Conservation (phyloP, 208 protist genomes). For the Vickermania ingenoplastis region DNA sequence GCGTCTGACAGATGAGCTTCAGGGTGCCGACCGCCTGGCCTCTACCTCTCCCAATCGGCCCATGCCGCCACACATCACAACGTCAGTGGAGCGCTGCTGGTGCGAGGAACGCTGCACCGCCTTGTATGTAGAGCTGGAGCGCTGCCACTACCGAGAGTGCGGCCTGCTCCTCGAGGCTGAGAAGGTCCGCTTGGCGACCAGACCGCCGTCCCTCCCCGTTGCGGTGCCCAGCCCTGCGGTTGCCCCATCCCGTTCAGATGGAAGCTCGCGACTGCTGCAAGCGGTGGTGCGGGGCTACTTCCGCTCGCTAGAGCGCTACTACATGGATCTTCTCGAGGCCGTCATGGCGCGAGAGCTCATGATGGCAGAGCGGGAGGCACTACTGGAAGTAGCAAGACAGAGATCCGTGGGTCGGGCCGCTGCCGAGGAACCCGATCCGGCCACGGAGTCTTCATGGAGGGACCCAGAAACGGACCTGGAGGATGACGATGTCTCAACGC, state of each 20-base stretch:
- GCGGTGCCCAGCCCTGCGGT: not conserved
- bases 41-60: not conserved
- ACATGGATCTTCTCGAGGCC: conserved; percentile 45
- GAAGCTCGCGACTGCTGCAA: not conserved
- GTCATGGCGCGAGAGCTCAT: conserved; percentile 32
- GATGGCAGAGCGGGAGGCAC: conserved; percentile 7
- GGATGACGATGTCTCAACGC: conserved; percentile 1
- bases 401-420: no score
- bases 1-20: not conserved
- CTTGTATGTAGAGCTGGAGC: not conserved
- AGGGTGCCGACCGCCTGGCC: no score
- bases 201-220: not conserved
- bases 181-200: not conserved
- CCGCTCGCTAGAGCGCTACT: conserved; percentile 39
- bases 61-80: not conserved
- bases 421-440: not conserved
- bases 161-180: not conserved
- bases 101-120: no score
- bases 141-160: not conserved
- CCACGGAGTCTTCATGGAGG: conserved; percentile 1
- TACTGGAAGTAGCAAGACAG: conserved; percentile 11
- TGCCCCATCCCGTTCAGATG: not conserved
- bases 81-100: not conserved
- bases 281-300: conserved; percentile 25
- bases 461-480: conserved; percentile 5